Evolutionary conservation across 129 eudicot species (phyloP), one percentile per base, ranked within the genome.

Genomic region (Artemisia annua): DNA sequence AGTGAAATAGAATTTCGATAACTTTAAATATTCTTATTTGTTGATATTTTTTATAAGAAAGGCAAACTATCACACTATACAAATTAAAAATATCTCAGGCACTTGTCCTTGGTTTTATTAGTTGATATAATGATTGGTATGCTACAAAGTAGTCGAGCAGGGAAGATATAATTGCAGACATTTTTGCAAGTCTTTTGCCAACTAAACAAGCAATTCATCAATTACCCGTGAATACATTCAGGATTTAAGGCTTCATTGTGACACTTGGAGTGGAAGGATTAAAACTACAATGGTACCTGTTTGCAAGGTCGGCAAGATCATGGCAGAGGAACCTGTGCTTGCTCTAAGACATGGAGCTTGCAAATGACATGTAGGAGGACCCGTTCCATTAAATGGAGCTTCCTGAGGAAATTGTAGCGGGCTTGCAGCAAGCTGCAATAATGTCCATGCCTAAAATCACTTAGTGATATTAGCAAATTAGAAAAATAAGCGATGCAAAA

Each of bases 381-480:
- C 77, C 24, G 20, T 67, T 55, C 82, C 82, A 74, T 79, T 76
- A 67, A 28, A 69, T 57, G 70, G 81, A 61, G 74, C 81, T 62
- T 85, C 89, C 43, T 69, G 81, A 53, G 78, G 78, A 54, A 81
- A 69, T 60, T 82, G 75, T 54, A 78, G 80, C 11, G 95, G 91
- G 83, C 86, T 87, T 70, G 96, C 86, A 70, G 96, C 96, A 70
- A 92, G 79, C 68, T 89, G 89, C 86, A 89, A 75, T 57, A 89
- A 57, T 8, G 76, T 79, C 17, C 50, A 85, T 76, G 90, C 90
- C 90, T 92, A 78, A 65, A 53, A 68, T 49, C 60, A n/a, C 63
- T 73, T 62, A 71, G 76, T 68, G 66, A 44, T 51, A 69, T 51
- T 17, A 80, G 75, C 63, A 68, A 51, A 60, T 24, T 58, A 48